Conservation (phyloP, 306 rosid genomes). For the Acacia confusa region DNA sequence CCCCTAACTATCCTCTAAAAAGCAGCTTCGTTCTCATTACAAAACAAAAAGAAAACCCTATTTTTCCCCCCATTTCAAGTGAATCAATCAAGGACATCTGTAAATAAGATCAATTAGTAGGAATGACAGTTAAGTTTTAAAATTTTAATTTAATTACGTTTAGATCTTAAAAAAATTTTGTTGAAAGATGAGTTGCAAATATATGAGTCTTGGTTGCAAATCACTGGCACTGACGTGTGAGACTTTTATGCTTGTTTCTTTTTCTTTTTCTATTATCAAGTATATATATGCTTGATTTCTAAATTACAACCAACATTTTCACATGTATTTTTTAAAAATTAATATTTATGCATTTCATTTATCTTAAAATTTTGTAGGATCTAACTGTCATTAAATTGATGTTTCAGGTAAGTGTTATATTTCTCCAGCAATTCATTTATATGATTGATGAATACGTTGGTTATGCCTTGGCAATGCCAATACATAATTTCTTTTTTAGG, state of each 20-base stretch:
- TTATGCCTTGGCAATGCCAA: background rate
- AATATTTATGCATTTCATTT: background rate
- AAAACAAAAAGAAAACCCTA: background rate
- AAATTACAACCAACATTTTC: background rate
- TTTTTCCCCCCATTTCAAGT: background rate
- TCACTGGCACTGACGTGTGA: background rate
- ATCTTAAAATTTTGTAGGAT: background rate
- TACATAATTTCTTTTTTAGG: too few species aligned
- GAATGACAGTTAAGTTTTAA: background rate
- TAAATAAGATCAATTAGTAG: background rate
- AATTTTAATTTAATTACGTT: background rate
- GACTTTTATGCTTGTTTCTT: background rate
- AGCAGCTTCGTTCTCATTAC: background rate
- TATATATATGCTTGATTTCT: background rate
- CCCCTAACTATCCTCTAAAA: constrained; percentile 46
- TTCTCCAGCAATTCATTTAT: background rate
- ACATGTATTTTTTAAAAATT: background rate
- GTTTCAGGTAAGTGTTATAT: too few species aligned
- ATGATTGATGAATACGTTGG: background rate
- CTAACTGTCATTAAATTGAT: too few species aligned
- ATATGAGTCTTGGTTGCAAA: background rate
- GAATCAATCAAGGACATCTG: background rate
- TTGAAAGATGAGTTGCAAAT: background rate
- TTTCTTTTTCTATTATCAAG: background rate
- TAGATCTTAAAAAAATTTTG: background rate